A percentile compares a stretch with the other conserved stretches of the same genome.
Evolutionary conservation across 1,284 basidiomycete genomes (phyloP).

Genomic region (Apiotrichum gamsii): DNA sequence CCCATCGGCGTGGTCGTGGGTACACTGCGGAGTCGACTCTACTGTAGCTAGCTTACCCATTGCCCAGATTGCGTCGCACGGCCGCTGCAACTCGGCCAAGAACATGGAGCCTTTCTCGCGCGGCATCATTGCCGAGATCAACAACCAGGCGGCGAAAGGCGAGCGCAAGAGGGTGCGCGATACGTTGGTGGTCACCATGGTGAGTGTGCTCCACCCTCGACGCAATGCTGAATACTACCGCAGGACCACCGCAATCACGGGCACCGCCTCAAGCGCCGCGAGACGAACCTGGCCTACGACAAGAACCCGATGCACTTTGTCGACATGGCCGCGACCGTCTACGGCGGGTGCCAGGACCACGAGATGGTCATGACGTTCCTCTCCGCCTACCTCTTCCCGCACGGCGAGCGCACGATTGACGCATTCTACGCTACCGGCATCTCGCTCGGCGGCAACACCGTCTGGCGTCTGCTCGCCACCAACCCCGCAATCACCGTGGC

Average conservation of each 20-base stretch:
- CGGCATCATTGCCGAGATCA: constrained; percentile 31
- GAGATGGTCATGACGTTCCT: constrained; percentile 76
- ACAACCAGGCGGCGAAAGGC: constrained; percentile 3
- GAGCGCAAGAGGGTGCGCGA: constrained; percentile 26
- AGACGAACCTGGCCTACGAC: constrained; percentile 58
- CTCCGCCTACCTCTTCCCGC: constrained; percentile 67
- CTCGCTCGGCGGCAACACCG: constrained; percentile 49
- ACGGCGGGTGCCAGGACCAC: constrained; percentile 68
- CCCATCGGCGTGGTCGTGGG: constrained; percentile 37
- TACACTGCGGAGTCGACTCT: no score
- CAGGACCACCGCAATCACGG: constrained; percentile 79
- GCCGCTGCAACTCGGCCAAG: constrained; percentile 33
- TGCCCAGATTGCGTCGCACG: constrained; percentile 41
- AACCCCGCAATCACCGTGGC: constrained; percentile 62
- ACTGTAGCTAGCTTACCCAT: no score
- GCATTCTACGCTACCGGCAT: constrained; percentile 59
- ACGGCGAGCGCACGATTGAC: constrained; percentile 58
- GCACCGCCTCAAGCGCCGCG: constrained; percentile 52
- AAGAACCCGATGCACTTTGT: constrained; percentile 59
- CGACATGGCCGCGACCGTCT: constrained; percentile 68
- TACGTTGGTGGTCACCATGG: constrained; percentile 42
- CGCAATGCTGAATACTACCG: not conserved
- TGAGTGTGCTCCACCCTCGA: constrained; percentile 13
- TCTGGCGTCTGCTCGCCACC: constrained; percentile 48
- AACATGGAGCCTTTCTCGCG: constrained; percentile 36